Conservation (phyloP, 768 basidiomycete species). For the Kondoa malvinella region DNA sequence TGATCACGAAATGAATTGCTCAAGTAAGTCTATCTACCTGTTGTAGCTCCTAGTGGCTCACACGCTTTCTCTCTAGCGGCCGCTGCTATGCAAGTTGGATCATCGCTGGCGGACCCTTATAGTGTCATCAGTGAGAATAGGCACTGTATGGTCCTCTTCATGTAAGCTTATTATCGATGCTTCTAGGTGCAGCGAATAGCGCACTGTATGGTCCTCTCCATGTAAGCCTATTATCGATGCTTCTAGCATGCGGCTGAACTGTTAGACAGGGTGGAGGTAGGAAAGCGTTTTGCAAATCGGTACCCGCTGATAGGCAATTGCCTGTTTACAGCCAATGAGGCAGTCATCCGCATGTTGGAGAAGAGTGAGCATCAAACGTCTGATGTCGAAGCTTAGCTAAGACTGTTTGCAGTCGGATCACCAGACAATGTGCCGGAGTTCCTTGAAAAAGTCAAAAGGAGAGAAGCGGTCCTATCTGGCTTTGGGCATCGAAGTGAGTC, state of each 20-base stretch:
- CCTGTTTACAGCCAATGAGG: slow-evolving; percentile 80
- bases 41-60: slow-evolving; percentile 32
- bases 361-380: too few relatives aligned
- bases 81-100: slow-evolving; percentile 71
- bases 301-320: too few relatives aligned
- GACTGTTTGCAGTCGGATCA: too few relatives aligned
- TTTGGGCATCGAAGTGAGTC: slow-evolving; percentile 52
- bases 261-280: too few relatives aligned
- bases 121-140: too few relatives aligned
- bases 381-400: too few relatives aligned
- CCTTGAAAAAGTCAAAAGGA: slow-evolving; percentile 67
- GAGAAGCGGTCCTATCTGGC: slow-evolving; percentile 74
- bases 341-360: slow-evolving; percentile 82
- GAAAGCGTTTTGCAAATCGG: too few relatives aligned
- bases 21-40: slow-evolving; percentile 63
- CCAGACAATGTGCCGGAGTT: slow-evolving; percentile 37
- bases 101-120: slow-evolving; percentile 78
- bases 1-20: slow-evolving; percentile 65
- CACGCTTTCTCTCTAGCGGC: slow-evolving; percentile 37
- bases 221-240: too few relatives aligned
- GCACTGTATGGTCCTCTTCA: slow-evolving; percentile 46
- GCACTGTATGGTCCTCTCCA: slow-evolving; percentile 46
- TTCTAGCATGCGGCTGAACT: too few relatives aligned
- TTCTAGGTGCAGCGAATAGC: too few relatives aligned
- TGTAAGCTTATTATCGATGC: too few relatives aligned